Percentiles rank a stretch among this genome's conserved stretches.
phyloP scores from a whole-genome alignment of 768 basidiomycete species.

The Melanogaster broomeanus region DNA sequence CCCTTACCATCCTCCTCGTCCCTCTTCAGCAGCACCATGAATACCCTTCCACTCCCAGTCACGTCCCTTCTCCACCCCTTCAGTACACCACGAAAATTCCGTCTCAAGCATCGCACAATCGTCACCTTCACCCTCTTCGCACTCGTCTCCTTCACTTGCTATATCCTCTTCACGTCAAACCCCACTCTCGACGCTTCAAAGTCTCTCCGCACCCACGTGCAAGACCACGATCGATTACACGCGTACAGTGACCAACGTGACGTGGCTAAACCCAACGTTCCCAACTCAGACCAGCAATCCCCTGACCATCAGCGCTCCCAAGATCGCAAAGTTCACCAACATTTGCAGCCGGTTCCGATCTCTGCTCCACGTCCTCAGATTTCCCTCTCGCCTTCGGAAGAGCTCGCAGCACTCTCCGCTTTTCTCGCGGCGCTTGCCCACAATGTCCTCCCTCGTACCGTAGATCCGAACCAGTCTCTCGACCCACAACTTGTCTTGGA shows the following conservation, averaged over 20 bases:
- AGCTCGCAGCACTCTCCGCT: slow-evolving; percentile 72
- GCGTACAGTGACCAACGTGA: neutral
- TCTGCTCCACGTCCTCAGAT: slow-evolving; percentile 39
- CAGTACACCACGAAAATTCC: slow-evolving; percentile 29
- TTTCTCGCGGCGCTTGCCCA: slow-evolving; percentile 75
- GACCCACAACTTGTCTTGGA: slow-evolving; percentile 83
- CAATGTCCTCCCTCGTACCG: slow-evolving; percentile 67
- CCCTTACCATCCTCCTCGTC: neutral
- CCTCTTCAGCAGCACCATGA: neutral
- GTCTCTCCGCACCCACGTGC: slow-evolving; percentile 28
- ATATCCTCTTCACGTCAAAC: slow-evolving; percentile 54
- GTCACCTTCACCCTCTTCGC: slow-evolving; percentile 55
- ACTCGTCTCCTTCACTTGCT: slow-evolving; percentile 52
- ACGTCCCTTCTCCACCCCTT: slow-evolving; percentile 25
- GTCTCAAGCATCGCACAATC: slow-evolving; percentile 52
- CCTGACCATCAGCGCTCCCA: slow-evolving; percentile 17
- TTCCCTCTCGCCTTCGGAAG: slow-evolving; percentile 52
- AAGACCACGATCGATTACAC: slow-evolving; percentile 6
- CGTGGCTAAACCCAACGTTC: slow-evolving; percentile 31
- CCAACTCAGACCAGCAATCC: slow-evolving; percentile 33
- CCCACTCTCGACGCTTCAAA: slow-evolving; percentile 42
- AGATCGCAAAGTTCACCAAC: slow-evolving; percentile 10
- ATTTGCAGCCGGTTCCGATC: slow-evolving; percentile 12
- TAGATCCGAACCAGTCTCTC: slow-evolving; percentile 65
- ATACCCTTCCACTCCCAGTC: slow-evolving; percentile 34